A percentile compares a stretch with the other conserved stretches of the same genome.
Conservation (phyloP, 2,329 filamentous ascomycete species). For the Kalmusia sp. region DNA sequence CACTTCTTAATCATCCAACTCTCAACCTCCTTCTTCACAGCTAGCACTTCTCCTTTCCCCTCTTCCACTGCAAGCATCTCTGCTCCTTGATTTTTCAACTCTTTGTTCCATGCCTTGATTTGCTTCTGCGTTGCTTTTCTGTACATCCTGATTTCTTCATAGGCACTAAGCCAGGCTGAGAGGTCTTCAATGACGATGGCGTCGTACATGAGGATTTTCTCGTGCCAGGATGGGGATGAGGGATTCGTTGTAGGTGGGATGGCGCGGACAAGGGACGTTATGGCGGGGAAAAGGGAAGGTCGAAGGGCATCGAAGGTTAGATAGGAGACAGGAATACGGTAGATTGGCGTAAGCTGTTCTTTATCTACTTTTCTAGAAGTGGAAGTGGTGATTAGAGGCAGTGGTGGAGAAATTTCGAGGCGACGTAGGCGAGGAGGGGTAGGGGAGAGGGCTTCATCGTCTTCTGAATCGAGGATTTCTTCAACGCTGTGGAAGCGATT, state of each 20-base stretch:
- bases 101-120: conserved; percentile 36
- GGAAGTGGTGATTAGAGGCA: conserved; percentile 18
- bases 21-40: conserved; percentile 38
- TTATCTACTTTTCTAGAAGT: neutral
- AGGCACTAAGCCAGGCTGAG: conserved; percentile 76
- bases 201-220: conserved; percentile 94
- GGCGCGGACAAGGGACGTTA: conserved; percentile 57
- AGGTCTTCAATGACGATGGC: conserved; percentile 89
- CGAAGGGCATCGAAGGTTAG: conserved; percentile 44
- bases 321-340: conserved; percentile 20
- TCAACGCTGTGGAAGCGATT: conserved; percentile 43
- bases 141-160: conserved; percentile 30
- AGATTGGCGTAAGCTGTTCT: conserved; percentile 13
- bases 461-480: conserved; percentile 50
- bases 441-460: conserved; percentile 42
- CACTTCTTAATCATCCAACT: conserved; percentile 76
- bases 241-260: conserved; percentile 50
- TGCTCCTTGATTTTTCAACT: conserved; percentile 18
- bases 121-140: conserved; percentile 39
- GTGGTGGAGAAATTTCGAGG: conserved; percentile 21
- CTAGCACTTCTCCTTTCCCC: conserved; percentile 26
- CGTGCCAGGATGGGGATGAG: conserved; percentile 73
- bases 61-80: conserved; percentile 5
- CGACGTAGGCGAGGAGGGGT: conserved; percentile 40
- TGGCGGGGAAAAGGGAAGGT: conserved; percentile 52